Conservation (phyloP, 2,329 filamentous ascomycete species). For the Davidsoniella neocaledoniae region DNA sequence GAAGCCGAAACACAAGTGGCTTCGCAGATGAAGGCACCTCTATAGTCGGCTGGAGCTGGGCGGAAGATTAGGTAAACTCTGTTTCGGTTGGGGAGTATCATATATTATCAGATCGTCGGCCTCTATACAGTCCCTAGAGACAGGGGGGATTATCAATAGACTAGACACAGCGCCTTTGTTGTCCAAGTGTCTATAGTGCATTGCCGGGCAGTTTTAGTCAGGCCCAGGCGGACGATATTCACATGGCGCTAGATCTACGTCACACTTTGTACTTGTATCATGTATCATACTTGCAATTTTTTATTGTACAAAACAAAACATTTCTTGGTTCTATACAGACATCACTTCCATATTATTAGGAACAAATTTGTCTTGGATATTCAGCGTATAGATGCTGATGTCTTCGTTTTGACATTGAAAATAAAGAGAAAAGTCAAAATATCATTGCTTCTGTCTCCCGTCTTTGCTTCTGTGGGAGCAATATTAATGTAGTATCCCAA, state of each 20-base stretch:
- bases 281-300: constrained; percentile 10
- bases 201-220: background rate
- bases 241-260: constrained; percentile 2
- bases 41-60: too few species aligned
- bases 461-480: too few species aligned
- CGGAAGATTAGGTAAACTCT: too few species aligned
- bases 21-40: constrained; percentile 1
- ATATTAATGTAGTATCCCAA: too few species aligned
- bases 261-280: constrained; percentile 12
- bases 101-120: too few species aligned
- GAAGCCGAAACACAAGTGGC: constrained; percentile 10
- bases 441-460: too few species aligned
- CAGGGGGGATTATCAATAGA: too few species aligned
- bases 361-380: background rate
- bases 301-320: constrained; percentile 1
- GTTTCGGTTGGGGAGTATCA: too few species aligned
- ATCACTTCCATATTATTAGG: background rate
- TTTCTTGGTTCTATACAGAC: background rate
- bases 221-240: too few species aligned
- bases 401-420: too few species aligned
- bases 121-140: too few species aligned
- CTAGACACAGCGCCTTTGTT: background rate
- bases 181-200: constrained; percentile 1
- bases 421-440: too few species aligned
- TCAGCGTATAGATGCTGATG: background rate